Base-by-base conservation (phyloP, 495 filamentous ascomycete genomes). In the Neurospora sp. region DNA sequence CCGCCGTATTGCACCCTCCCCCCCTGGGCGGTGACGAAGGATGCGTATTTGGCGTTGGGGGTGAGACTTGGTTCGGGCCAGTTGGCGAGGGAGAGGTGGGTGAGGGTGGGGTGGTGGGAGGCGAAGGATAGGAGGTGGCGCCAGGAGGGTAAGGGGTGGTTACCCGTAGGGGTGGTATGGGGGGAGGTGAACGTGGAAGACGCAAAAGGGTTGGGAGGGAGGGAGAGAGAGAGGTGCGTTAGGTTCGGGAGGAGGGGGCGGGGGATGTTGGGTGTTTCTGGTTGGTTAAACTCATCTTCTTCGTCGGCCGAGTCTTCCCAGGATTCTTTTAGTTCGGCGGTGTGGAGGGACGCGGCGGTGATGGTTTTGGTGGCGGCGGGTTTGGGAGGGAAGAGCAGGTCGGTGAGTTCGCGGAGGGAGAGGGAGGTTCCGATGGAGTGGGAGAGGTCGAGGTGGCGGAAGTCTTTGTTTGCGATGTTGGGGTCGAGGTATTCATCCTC, bases 11-110 rank as follows among this genome's bases (percentile, higher is more conserved):
- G 82, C 35, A 92, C 72, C 6, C 71, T 53, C 9, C 76, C 73
- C 41, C 82, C 83, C 11, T 81, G 76, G 20, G 79, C 76, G 5
- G 87, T 81, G 16, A 84, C 82, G 10, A 85, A 78, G 38, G 85
- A 84, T 1, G 85, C 81, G 44, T 85, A 80, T 66, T 85, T 87
- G 3, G 90, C 83, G 72, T 91, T 89, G 7, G 91, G 91, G 7
- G 88, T 91, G 1, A 91, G 79, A 1, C 85, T 87, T 1, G 94
- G 94, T 22, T 86, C 82, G 3, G 94, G 93, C 94, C 94, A 97
- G 78, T 91, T 88, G 1, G 92, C 91, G 5, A 97, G 83, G 38
- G 89, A 93, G 3, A 97, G 86, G 74, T 96, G 91, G 0, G 93
- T 94, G 44, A 94, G 82, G 0, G 83, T 89, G 1, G 88, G 84